Base-by-base conservation (phyloP, 2,329 filamentous ascomycete species). In the Scedosporium boydii region DNA sequence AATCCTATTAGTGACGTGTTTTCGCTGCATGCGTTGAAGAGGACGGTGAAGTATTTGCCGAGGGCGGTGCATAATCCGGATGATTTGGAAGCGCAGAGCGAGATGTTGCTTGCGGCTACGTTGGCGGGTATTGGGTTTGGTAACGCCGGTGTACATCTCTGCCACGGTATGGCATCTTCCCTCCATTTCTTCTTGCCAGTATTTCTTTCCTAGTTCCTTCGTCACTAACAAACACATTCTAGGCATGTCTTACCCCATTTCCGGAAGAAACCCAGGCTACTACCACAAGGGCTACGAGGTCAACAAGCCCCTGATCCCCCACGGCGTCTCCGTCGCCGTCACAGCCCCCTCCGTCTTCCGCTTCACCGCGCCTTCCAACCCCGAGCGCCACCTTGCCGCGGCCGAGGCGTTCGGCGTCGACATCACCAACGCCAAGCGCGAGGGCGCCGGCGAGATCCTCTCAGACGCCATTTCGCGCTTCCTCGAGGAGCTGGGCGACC, bases 1-100 rank as follows among this genome's bases (percentile, higher is more conserved):
- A 99, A 99, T 73, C 95, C 95, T 2, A 99, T 99, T 69, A 96
- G 90, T 53, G 95, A 99, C 72, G 93, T 99, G 67, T 99, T 99
- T 79, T 96, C 91, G 3, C 81, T 99, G 21, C 88, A 90, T 68
- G 93, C 95, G 0, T 82, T 99, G 5, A 82, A 85, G 34, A 84
- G 85, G 68, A 96, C 93, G 0, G 86, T 97, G 66, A 93, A 96
- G 76, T 99, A 97, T 71, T 86, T 99, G 0, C 95, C 93, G 0
- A 86, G 93, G 62, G 89, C 92, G 0, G 90, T 96, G 3, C 87
- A 82, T 63, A 90, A 98, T 69, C 92, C 93, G 0, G 92, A 96
- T 41, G 95, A 99, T 73, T 81, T 85, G 64, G 95, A 98, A 74
- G 96, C 96, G 0, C 95, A 99, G 75, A 89, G 85, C 38, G 87